Base-by-base conservation (phyloP, 2,329 filamentous ascomycete genomes). In the Colletotrichum cereale region DNA sequence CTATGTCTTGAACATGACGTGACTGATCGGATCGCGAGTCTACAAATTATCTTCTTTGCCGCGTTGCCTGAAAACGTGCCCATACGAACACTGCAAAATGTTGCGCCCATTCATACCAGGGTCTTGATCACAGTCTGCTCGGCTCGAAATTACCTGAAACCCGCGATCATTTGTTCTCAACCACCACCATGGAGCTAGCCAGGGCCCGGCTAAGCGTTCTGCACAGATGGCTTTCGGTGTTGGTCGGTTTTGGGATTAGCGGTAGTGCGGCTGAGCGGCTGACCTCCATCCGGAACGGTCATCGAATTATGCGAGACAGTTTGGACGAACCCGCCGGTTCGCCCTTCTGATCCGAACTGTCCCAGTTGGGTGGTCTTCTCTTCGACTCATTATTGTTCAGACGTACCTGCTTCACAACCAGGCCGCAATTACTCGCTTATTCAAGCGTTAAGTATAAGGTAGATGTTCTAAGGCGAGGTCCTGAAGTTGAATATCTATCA, bases 231-330 rank as follows among this genome's bases (percentile, higher is more conserved):
- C 12, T 24, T 36, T 55, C 36, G 62, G 50, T 36, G 31, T 64
- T 56, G 50, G 36, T 14, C 50, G 31, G 8, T 14, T 36, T 56
- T 36, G 50, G 38, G 50, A 18, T 29, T 64, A 56, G 62, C 7
- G 24, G 48, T 7, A 5, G 38, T 56, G 62, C 62, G 62, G 62
- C 62, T 56, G 62, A 64, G 26, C 42, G 18, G 42, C 42, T 7
- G 18, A 21, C 14, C 21, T 12, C 50, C 62, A 26, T 42, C 18
- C 10, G 21, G 31, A 14, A n/a, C 47, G 4, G n/a, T 21, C 18
- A 11, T 40, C 60, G 26, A 24, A 18, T 26, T 14, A 50, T 14
- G 16, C 29, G 26, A 29, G 26, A 29, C 10, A 10, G 48, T 31
- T 16, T 21, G 6, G 18, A 10, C 6, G 26, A 31, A 18, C 24